Conservation (phyloP, 768 basidiomycete genomes). For the Amanita rimosa region DNA sequence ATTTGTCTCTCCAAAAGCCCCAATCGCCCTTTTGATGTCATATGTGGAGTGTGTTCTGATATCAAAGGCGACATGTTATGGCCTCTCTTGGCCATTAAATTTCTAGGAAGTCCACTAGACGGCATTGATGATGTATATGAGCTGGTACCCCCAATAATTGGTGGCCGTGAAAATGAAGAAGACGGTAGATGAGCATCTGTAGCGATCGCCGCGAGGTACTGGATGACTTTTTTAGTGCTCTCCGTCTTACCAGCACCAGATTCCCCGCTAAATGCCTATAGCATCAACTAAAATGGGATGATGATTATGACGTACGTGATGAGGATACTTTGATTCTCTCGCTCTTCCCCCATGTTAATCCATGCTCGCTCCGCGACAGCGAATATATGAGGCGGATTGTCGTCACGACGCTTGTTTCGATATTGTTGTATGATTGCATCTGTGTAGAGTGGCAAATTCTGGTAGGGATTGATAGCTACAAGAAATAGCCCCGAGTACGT, state of each 20-base stretch:
- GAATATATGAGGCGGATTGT: slow-evolving; percentile 94
- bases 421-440: slow-evolving; percentile 85
- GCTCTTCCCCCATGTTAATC: slow-evolving; percentile 96
- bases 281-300: slow-evolving; percentile 5
- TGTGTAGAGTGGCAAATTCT: slow-evolving; percentile 82
- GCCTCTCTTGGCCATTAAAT: slow-evolving; percentile 46
- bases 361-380: slow-evolving; percentile 96
- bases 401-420: slow-evolving; percentile 76
- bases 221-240: slow-evolving; percentile 98
- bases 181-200: slow-evolving; percentile 57
- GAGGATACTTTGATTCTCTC: slow-evolving; percentile 94
- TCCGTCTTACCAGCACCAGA: slow-evolving; percentile 99
- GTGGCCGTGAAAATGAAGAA: slow-evolving; percentile 55
- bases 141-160: slow-evolving; percentile 40
- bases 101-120: slow-evolving; percentile 58
- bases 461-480: slow-evolving; percentile 98
- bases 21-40: slow-evolving; percentile 61
- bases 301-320: slow-evolving; percentile 68
- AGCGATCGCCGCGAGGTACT: slow-evolving; percentile 96
- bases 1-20: slow-evolving; percentile 94
- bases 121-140: slow-evolving; percentile 49
- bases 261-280: slow-evolving; percentile 64
- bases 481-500: slow-evolving; percentile 95
- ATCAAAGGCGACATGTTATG: slow-evolving; percentile 33
- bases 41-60: slow-evolving; percentile 28